Base-by-base conservation (phyloP, 441 rosid species). In the Geranium incanum region DNA sequence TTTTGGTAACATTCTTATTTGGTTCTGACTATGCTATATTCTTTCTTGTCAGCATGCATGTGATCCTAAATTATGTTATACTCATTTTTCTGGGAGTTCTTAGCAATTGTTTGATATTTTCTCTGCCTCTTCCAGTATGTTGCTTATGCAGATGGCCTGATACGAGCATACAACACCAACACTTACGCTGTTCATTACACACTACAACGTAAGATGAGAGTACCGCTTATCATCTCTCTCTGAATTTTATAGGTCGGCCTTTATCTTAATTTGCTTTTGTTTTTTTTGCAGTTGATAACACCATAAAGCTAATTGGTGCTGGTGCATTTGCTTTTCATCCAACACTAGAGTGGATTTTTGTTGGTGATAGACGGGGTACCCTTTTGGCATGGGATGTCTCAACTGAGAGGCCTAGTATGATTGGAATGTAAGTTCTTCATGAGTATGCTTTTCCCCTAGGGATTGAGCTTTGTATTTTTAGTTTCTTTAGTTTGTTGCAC, bases 371-470 rank as follows among this genome's bases (percentile, higher is more conserved):
- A 86, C 87, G 94, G 74, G 98, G 98, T 72, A 90, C 96, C 36
- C 91, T 95, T 78, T 80, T 95, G 84, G 98, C 98, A 2, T 95
- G 99, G 99, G 99, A 95, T 88, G 93, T 95, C 76, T 95, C 99
- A 77, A 91, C 97, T 12, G 97, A 95, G 81, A 93, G 98, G 75
- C 99, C 98, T 59, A 88, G 72, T 79, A 87, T 93, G 98, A 90
- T 95, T 76, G 99, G 98, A 82, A 95, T 95, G 99, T 93, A 79
- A 86, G 91, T 83, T 73, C 45, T 70, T 67, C 72, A 67, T 21
- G 11, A 18, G 55, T 64, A 18, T 68, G 9, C 36, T 67, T 67
- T 76, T 71, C 28, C 36, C 75, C 36, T 45, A 41, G 72, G 23
- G 39, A 38, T 13, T 15, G 60, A 55, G 60, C 5, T 55, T 55